A percentile compares a stretch with the other conserved stretches of the same genome.
phyloP scores from a whole-genome alignment of 306 rosid genomes.

The Lagenaria siceraria region DNA sequence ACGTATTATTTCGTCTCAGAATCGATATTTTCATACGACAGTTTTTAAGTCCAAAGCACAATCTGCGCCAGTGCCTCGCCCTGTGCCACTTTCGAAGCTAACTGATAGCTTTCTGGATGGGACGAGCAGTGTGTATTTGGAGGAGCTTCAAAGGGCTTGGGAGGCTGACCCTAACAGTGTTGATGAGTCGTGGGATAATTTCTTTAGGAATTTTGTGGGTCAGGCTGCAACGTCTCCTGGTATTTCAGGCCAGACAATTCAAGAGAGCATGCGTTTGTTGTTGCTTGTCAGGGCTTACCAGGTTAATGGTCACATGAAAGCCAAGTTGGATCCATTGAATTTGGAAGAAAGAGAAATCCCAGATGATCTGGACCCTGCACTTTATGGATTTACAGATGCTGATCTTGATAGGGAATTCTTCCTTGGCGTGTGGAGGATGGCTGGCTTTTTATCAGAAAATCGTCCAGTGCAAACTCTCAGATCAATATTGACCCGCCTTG shows the following conservation, averaged over 20 bases:
- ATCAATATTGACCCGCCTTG: conserved; percentile 81
- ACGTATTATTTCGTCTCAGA: conserved; percentile 35
- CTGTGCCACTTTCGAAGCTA: conserved; percentile 85
- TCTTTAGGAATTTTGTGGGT: conserved; percentile 88
- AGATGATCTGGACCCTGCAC: conserved; percentile 71
- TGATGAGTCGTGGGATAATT: conserved; percentile 96
- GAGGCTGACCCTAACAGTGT: conserved; percentile 88
- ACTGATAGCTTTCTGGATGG: conserved; percentile 94
- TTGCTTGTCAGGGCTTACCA: conserved; percentile 88
- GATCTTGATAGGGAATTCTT: conserved; percentile 96
- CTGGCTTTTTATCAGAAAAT: conserved; percentile 95
- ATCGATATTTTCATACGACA: conserved; percentile 51
- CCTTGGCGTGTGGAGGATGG: conserved; percentile 90
- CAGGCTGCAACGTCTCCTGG: conserved; percentile 82
- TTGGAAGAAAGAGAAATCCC: conserved; percentile 57
- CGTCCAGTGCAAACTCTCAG: conserved; percentile 90
- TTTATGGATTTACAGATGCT: conserved; percentile 84
- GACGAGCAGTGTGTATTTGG: conserved; percentile 86
- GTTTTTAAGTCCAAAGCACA: conserved; percentile 42
- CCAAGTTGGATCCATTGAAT: conserved; percentile 70
- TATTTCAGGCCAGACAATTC: conserved; percentile 90
- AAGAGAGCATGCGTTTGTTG: conserved; percentile 93
- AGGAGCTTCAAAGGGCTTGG: conserved; percentile 98
- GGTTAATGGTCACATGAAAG: conserved; percentile 92
- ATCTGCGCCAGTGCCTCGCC: conserved; percentile 64